Evolutionary conservation across 306 rosid species (phyloP), one percentile per base, ranked within the genome.

Genomic region (Quercus gilva): DNA sequence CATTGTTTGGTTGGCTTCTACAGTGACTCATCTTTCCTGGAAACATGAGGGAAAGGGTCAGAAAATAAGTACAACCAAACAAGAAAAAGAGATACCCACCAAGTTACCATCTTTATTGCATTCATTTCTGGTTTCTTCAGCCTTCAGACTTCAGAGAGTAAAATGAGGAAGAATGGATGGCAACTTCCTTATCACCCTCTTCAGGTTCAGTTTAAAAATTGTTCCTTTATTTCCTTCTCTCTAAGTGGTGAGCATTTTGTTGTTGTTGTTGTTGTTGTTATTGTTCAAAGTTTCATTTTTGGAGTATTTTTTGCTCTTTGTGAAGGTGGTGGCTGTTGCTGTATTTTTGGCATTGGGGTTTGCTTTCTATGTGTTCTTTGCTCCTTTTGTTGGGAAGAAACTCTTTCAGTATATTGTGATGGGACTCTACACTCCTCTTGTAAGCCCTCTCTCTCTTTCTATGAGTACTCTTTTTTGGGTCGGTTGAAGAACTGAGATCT

Each of bases 101-200:
- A 65, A 74, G 60, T 76, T 71, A 31, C 26, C 76, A 6, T 71
- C 81, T 69, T 41, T 89, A 35, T 79, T 69, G 69, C 55, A 56
- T 57, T 82, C 71, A 79, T 61, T 56, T 82, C 41, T 78, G 35
- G 37, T 45, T 70, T 71, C 10, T 61, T 52, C 68, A 73, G 74
- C 76, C 74, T 45, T 71, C 76, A 74, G 81, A 73, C 73, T 71
- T 84, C 71, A 51, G 83, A 63, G 70, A 78, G 53, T 79, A 91
- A 90, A 78, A 95, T 95, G 99, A 92, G 98, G 91, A 95, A 90
- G 91, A 76, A 92, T 77, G 99, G 99, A 71, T 95, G 99, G 99
- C 91, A 92, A 81, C 95, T 95, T 72, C 99, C 99, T 51, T 92
- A 92, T 69, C 99, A 95, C 81, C 99, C 98, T 74, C 98, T 95